Conservation (phyloP, 306 rosid species). For the Castanea sativa region DNA sequence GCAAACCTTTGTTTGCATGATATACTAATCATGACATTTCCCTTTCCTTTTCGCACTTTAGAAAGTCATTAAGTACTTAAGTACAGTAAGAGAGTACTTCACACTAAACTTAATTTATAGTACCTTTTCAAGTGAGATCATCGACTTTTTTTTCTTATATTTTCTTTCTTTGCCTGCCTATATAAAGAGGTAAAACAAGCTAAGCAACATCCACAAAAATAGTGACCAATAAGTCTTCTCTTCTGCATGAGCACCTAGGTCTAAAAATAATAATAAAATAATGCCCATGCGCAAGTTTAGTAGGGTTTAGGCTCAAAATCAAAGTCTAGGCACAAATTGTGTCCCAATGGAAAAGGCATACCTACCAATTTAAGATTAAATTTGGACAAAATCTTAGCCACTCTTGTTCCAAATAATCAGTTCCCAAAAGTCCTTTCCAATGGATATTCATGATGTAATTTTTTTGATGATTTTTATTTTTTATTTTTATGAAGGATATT, state of each 20-base stretch:
- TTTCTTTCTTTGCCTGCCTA: not conserved
- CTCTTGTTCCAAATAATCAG: not conserved
- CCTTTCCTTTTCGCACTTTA: not conserved
- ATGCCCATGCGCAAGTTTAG: not conserved
- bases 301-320: too few relatives aligned
- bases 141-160: not conserved
- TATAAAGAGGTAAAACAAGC: not conserved
- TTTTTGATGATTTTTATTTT: too few relatives aligned
- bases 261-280: not conserved
- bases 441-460: not conserved
- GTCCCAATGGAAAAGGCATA: not conserved
- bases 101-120: not conserved
- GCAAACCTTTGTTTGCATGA: not conserved
- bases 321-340: not conserved
- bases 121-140: not conserved
- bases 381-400: not conserved
- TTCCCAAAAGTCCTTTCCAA: not conserved
- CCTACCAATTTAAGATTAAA: not conserved
- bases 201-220: not conserved
- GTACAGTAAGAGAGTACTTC: not conserved
- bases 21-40: not conserved
- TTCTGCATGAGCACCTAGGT: not conserved
- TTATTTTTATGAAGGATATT: too few relatives aligned
- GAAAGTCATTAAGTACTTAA: not conserved
- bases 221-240: not conserved